Evolutionary conservation across 768 basidiomycete genomes (phyloP), one percentile per base, ranked within the genome.

Genomic region (Sarcodon aspratus): DNA sequence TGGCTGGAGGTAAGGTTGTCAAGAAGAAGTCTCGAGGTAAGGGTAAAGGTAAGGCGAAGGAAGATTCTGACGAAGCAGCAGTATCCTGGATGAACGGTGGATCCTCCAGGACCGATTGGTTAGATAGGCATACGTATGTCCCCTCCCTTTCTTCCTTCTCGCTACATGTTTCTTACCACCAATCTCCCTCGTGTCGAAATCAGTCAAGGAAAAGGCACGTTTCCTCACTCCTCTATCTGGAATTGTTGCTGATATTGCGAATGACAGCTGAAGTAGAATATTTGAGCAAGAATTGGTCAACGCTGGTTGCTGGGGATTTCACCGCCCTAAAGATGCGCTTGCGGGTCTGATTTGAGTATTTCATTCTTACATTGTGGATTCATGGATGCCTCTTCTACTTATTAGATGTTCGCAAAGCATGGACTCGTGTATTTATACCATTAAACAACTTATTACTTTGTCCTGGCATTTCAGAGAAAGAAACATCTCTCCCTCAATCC

Each of bases 401-500:
- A 27, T 27, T 27, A 27, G 21, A 27, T 27, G 21, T 27, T 27
- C 21, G 21, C 21, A 27, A 27, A 27, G 21, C 21, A 27, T 5
- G 21, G 21, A 27, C 13, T 27, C 15, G 40, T 27, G 27, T 42
- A 42, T 9, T 42, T 17, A 27, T 38, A 13, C 6, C 40, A 42
- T 17, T 15, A 8, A 13, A 42, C 40, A 42, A 27, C 27, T 42
- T 42, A 8, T 2, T 27, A 15, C 15, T 5, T 9, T 6, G 17
- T 42, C 18, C 18, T 42, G 15, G 27, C 9, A 45, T 40, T 36
- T 59, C 68, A 88, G 51, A 90, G 69, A 63, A 79, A 88, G 68
- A 85, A 89, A 60, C 87, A 89, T 37, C 85, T 73, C 61, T 90
- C 87, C 57, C 84, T 88, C 55, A 89, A 62, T 45, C 81, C 86